A percentile compares a stretch with the other conserved stretches of the same genome.
These are phyloP conservation scores for Sclerotinia borealis DNA, from an alignment of 2,329 filamentous ascomycete genomes.

Conservation along the genomic window DNA sequence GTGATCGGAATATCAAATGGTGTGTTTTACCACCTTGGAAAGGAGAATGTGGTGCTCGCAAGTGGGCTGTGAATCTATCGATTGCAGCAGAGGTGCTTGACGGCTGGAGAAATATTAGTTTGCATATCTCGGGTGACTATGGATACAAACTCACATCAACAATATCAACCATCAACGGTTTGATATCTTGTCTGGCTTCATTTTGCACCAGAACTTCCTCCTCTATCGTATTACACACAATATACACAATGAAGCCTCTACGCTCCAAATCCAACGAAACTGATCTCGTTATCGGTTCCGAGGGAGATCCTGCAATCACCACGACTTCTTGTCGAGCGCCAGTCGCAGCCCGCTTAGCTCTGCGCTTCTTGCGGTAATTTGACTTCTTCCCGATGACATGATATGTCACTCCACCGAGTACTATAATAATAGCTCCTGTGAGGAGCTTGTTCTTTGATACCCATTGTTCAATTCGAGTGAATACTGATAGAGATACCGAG, in stretches of 20 bases:
- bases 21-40: constrained; percentile 71
- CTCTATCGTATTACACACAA: constrained; percentile 78
- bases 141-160: constrained; percentile 56
- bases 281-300: constrained; percentile 76
- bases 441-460: constrained; percentile 64
- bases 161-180: constrained; percentile 75
- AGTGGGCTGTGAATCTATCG: constrained; percentile 63
- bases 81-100: constrained; percentile 62
- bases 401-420: constrained; percentile 59
- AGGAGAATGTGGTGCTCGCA: constrained; percentile 69
- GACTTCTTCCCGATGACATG: constrained; percentile 48
- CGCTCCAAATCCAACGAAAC: constrained; percentile 82
- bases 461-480: constrained; percentile 63
- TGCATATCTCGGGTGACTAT: background rate
- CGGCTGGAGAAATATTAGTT: constrained; percentile 43
- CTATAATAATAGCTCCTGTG: constrained; percentile 64
- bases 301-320: constrained; percentile 82
- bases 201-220: constrained; percentile 75
- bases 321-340: constrained; percentile 82
- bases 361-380: constrained; percentile 54
- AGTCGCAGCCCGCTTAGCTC: constrained; percentile 72
- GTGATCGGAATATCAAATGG: constrained; percentile 67
- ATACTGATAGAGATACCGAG: constrained; percentile 28
- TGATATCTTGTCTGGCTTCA: constrained; percentile 74
- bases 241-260: constrained; percentile 86